Conservation (phyloP, 371 early-diverging fungal species). For the Mortierella sp. region DNA sequence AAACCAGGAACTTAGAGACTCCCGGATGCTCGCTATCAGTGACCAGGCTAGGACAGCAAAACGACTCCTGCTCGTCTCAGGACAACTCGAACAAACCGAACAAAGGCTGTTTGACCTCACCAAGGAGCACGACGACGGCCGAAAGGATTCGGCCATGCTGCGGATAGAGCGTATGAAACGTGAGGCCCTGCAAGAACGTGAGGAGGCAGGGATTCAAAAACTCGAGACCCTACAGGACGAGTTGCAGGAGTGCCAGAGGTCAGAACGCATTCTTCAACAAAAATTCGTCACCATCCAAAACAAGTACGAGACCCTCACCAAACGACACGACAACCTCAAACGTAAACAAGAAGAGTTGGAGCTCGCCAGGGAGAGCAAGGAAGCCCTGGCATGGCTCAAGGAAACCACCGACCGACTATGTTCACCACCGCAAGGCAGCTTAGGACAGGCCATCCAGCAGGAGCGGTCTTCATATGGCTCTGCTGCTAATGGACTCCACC, state of each 20-base stretch:
- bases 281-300: slow-evolving; percentile 32
- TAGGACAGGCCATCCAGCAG: slow-evolving; percentile 37
- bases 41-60: slow-evolving; percentile 53
- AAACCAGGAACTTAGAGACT: slow-evolving; percentile 53
- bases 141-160: slow-evolving; percentile 36
- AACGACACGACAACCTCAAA: slow-evolving; percentile 52
- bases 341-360: slow-evolving; percentile 54
- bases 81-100: slow-evolving; percentile 55
- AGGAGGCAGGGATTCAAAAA: slow-evolving; percentile 40
- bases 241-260: slow-evolving; percentile 43
- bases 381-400: slow-evolving; percentile 57
- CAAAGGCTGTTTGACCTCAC: slow-evolving; percentile 42
- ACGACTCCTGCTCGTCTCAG: slow-evolving; percentile 44
- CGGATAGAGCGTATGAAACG: slow-evolving; percentile 51
- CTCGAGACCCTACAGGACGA: slow-evolving; percentile 51
- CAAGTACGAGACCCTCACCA: slow-evolving; percentile 48
- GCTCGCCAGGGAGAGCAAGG: slow-evolving; percentile 55
- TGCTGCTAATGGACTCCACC: slow-evolving; percentile 23
- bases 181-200: slow-evolving; percentile 48
- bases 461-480: slow-evolving; percentile 36
- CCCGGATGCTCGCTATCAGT: slow-evolving; percentile 38
- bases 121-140: slow-evolving; percentile 37
- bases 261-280: slow-evolving; percentile 45
- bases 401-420: slow-evolving; percentile 53
- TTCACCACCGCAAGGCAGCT: slow-evolving; percentile 43